phyloP scores from a whole-genome alignment of 2,329 filamentous ascomycete genomes.

The Scytalidium sp. region DNA sequence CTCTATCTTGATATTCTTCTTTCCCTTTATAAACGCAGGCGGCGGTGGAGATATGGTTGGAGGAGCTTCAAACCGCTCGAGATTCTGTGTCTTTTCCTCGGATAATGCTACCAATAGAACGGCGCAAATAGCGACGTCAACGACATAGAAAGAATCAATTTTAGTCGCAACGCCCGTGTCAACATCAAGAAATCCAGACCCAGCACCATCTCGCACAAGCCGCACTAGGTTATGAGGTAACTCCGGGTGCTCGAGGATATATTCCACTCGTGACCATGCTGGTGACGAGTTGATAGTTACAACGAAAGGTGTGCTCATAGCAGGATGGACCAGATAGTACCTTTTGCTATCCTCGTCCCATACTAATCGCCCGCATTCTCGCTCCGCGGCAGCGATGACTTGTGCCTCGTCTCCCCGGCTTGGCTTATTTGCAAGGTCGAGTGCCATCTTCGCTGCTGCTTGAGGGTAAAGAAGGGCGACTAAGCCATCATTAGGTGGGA shows the following conservation, averaged over 20 bases:
- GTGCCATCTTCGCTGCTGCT: constrained; percentile 60
- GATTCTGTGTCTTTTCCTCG: constrained; percentile 49
- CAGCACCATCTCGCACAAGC: constrained; percentile 57
- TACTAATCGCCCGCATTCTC: constrained; percentile 68
- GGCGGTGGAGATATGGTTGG: constrained; percentile 31
- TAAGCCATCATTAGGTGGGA: constrained; percentile 58
- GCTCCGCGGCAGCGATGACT: constrained; percentile 60
- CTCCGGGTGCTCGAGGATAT: constrained; percentile 63
- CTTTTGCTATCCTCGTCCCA: constrained; percentile 61
- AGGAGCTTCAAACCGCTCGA: constrained; percentile 58
- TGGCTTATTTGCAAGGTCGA: constrained; percentile 39
- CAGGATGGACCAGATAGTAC: constrained; percentile 62
- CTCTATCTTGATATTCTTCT: constrained; percentile 40
- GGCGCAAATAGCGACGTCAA: constrained; percentile 60
- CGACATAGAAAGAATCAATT: constrained; percentile 58
- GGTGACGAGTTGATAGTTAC: constrained; percentile 56
- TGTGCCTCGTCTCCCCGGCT: constrained; percentile 54
- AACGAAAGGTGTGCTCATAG: constrained; percentile 61
- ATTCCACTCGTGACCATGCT: constrained; percentile 59
- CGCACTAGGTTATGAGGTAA: constrained; percentile 58
- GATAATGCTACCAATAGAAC: constrained; percentile 56
- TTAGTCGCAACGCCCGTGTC: constrained; percentile 56
- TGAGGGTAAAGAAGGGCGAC: constrained; percentile 68
- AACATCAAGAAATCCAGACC: constrained; percentile 57
- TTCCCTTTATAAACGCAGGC: constrained; percentile 17